Evolutionary conservation across 2,329 filamentous ascomycete species (phyloP).

Genomic region (Neopestalotiopsis clavispora): DNA sequence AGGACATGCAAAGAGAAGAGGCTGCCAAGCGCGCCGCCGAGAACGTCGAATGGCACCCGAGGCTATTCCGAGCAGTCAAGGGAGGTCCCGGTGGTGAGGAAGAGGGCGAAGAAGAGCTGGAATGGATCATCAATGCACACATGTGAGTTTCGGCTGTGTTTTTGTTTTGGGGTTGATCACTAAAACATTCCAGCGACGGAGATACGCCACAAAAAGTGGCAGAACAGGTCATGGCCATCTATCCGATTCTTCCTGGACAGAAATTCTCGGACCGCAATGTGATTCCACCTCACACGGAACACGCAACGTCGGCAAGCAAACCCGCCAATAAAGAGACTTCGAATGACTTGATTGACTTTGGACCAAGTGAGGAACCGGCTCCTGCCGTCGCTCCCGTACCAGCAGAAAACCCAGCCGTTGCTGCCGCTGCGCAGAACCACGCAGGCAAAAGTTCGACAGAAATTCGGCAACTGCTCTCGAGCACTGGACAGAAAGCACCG

Average conservation of each 20-base stretch:
- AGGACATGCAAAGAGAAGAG: slow-evolving; percentile 89
- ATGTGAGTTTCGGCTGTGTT: slow-evolving; percentile 60
- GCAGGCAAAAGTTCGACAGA: slow-evolving; percentile 36
- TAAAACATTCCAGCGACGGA: slow-evolving; percentile 48
- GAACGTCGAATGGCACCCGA: slow-evolving; percentile 84
- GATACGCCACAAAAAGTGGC: slow-evolving; percentile 70
- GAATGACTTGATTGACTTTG: slow-evolving; percentile 63
- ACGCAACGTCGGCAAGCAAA: slow-evolving; percentile 23
- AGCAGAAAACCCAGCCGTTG: slow-evolving; percentile 20
- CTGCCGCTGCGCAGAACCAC: slow-evolving; percentile 13
- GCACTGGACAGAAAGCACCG: slow-evolving; percentile 50
- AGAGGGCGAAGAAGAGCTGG: slow-evolving; percentile 85
- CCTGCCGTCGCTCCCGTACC: slow-evolving; percentile 15
- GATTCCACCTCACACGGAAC: slow-evolving; percentile 54
- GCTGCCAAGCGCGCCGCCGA: slow-evolving; percentile 80
- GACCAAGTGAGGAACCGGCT: slow-evolving; percentile 42
- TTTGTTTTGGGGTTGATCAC: slow-evolving; percentile 19
- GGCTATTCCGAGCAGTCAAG: slow-evolving; percentile 78
- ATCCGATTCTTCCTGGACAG: slow-evolving; percentile 83
- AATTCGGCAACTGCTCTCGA: slow-evolving; percentile 48
- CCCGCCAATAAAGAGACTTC: slow-evolving; percentile 25
- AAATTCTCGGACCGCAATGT: slow-evolving; percentile 57
- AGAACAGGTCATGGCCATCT: slow-evolving; percentile 85
- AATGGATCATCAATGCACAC: slow-evolving; percentile 91
- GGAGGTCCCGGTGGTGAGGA: slow-evolving; percentile 73